phyloP scores from a whole-genome alignment of 2,329 filamentous ascomycete genomes.

The Diaporthe aspalathi region DNA sequence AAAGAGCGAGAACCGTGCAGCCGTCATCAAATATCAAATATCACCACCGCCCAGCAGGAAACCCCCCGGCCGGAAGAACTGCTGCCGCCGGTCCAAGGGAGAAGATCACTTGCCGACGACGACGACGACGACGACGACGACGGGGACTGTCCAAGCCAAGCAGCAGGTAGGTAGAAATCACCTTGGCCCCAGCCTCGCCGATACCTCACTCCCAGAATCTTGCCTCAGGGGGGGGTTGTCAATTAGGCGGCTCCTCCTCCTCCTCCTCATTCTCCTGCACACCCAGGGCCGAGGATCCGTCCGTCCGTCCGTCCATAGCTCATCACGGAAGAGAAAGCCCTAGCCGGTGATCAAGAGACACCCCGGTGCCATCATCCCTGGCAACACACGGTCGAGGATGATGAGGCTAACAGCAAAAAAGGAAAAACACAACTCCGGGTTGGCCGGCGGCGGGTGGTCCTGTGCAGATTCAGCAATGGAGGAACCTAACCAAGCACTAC shows the following conservation, averaged over 20 bases:
- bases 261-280: too few relatives aligned
- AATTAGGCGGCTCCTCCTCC: too few relatives aligned
- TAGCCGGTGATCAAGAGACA: slow-evolving; percentile 1
- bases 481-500: background rate
- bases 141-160: background rate
- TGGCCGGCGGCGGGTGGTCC: background rate
- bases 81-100: background rate
- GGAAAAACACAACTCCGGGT: background rate
- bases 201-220: background rate
- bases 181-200: background rate
- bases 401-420: background rate
- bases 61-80: slow-evolving; percentile 4
- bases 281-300: too few relatives aligned
- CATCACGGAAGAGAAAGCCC: background rate
- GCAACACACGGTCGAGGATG: too few relatives aligned
- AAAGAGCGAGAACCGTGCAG: background rate
- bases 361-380: background rate
- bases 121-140: too few relatives aligned
- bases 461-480: background rate
- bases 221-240: background rate
- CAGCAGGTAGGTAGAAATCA: background rate
- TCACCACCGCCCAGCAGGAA: background rate
- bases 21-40: slow-evolving; percentile 20
- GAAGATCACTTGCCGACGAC: background rate
- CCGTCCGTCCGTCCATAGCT: too few relatives aligned